phyloP scores from a whole-genome alignment of 805 yeast genomes.

The Lachancea dasiensis region DNA sequence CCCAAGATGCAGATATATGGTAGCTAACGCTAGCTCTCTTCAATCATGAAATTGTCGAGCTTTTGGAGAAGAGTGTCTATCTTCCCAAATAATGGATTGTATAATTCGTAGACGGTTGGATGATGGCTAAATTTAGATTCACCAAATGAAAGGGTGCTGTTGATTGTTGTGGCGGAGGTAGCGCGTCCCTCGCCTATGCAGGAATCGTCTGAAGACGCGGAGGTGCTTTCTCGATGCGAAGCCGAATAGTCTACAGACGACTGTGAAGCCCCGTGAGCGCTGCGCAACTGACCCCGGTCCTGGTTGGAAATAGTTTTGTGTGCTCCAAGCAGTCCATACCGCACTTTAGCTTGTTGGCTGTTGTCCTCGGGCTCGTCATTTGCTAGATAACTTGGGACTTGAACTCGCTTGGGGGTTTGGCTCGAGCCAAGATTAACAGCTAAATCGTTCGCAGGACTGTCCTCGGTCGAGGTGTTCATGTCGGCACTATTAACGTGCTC shows the following conservation, averaged over 20 bases:
- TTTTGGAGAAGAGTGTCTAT: constrained; percentile 34
- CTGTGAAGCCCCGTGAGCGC: not conserved
- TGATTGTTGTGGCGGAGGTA: constrained; percentile 26
- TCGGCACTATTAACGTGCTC: too few species aligned
- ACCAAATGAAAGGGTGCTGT: constrained; percentile 18
- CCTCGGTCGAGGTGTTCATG: too few species aligned
- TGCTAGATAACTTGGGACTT: too few species aligned
- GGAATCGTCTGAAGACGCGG: constrained; percentile 21
- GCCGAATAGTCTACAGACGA: not conserved
- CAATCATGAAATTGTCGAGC: constrained; percentile 11
- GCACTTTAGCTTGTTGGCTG: not conserved
- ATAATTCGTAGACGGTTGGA: constrained; percentile 47
- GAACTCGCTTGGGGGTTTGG: too few species aligned
- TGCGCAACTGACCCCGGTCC: too few species aligned
- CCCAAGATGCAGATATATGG: too few species aligned
- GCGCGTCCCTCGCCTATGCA: constrained; percentile 25
- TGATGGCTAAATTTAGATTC: constrained; percentile 26
- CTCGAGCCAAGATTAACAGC: too few species aligned
- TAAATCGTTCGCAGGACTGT: too few species aligned
- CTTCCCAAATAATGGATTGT: constrained; percentile 51
- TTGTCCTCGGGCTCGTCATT: not conserved
- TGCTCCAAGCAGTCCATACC: too few species aligned
- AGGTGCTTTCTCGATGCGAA: constrained; percentile 8
- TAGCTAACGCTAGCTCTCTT: not conserved
- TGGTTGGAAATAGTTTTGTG: too few species aligned